Evolutionary conservation across 2,329 filamentous ascomycete species (phyloP).

Genomic region (Xylariaceae sp.): DNA sequence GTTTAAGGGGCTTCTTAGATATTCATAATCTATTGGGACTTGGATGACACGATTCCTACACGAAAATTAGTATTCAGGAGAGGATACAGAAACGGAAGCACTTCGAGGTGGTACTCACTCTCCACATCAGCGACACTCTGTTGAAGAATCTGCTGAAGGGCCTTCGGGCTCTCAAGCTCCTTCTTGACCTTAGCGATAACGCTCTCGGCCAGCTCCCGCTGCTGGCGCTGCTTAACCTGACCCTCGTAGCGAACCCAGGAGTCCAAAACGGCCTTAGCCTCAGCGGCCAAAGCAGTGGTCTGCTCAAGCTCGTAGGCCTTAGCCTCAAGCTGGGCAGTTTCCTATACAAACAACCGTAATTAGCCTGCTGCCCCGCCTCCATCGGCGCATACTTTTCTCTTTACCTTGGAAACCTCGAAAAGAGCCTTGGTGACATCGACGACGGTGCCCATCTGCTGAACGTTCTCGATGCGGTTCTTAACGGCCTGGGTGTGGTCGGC

Average conservation of each 20-base stretch:
- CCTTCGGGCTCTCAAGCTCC: slow-evolving; percentile 97
- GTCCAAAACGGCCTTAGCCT: slow-evolving; percentile 93
- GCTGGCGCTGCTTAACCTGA: slow-evolving; percentile 98
- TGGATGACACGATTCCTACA: slow-evolving; percentile 57
- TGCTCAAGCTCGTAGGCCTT: slow-evolving; percentile 97
- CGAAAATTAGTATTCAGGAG: slow-evolving; percentile 32
- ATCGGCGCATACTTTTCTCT: slow-evolving; percentile 16
- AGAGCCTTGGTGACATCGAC: slow-evolving; percentile 96
- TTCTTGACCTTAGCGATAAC: slow-evolving; percentile 98
- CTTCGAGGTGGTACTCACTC: slow-evolving; percentile 54
- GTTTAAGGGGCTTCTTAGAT: slow-evolving; percentile 31
- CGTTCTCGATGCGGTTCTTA: slow-evolving; percentile 87
- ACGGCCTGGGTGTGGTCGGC: slow-evolving; percentile 94
- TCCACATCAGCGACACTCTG: slow-evolving; percentile 95
- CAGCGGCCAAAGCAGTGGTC: slow-evolving; percentile 81
- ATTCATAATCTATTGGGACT: slow-evolving; percentile 52
- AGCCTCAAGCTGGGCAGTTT: slow-evolving; percentile 94
- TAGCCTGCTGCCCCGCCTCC: slow-evolving; percentile 14
- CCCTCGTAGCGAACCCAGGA: slow-evolving; percentile 98
- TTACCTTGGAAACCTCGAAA: slow-evolving; percentile 96
- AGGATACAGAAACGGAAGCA: neutral
- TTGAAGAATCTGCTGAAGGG: slow-evolving; percentile 93
- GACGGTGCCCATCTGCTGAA: slow-evolving; percentile 89
- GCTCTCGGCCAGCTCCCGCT: slow-evolving; percentile 87
- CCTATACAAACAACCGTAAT: slow-evolving; percentile 47